Conservation (phyloP, 306 rosid species). For the Amphicarpaea edgeworthii region DNA sequence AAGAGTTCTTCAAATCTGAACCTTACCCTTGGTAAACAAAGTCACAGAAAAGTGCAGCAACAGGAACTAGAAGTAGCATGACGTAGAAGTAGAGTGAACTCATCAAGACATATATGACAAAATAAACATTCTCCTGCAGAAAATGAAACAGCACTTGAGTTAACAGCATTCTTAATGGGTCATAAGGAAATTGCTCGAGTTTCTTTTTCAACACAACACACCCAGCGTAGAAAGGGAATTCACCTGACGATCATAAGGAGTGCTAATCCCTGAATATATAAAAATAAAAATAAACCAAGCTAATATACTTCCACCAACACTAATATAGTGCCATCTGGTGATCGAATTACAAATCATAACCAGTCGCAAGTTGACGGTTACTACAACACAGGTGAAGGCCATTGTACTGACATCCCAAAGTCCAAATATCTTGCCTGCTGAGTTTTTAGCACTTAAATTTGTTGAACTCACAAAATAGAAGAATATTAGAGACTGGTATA, state of each 20-base stretch:
- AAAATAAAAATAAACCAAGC: conserved; percentile 89
- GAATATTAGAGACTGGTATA: conserved; percentile 89
- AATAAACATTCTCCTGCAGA: conserved; percentile 88
- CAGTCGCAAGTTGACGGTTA: conserved; percentile 90
- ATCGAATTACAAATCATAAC: conserved; percentile 87
- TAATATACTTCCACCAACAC: conserved; percentile 93
- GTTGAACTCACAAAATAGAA: conserved; percentile 68
- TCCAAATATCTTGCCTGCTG: conserved; percentile 81
- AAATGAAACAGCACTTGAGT: conserved; percentile 29
- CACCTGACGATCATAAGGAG: conserved; percentile 78
- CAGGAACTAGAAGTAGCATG: conserved; percentile 78
- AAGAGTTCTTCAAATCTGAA: conserved; percentile 25
- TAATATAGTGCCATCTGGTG: conserved; percentile 89
- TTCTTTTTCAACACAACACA: conserved; percentile 24
- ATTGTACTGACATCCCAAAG: conserved; percentile 96
- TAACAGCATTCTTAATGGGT: conserved; percentile 25
- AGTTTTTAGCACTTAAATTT: conserved; percentile 63
- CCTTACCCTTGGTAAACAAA: conserved; percentile 91
- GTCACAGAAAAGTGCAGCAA: conserved; percentile 86
- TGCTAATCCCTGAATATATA: conserved; percentile 71
- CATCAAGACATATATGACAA: conserved; percentile 87
- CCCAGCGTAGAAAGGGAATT: conserved; percentile 37
- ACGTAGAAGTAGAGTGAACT: conserved; percentile 85
- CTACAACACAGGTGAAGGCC: conserved; percentile 90
- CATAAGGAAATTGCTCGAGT: conserved; percentile 6